phyloP scores from a whole-genome alignment of 2,329 filamentous ascomycete genomes.

The Cordyceps militaris region DNA sequence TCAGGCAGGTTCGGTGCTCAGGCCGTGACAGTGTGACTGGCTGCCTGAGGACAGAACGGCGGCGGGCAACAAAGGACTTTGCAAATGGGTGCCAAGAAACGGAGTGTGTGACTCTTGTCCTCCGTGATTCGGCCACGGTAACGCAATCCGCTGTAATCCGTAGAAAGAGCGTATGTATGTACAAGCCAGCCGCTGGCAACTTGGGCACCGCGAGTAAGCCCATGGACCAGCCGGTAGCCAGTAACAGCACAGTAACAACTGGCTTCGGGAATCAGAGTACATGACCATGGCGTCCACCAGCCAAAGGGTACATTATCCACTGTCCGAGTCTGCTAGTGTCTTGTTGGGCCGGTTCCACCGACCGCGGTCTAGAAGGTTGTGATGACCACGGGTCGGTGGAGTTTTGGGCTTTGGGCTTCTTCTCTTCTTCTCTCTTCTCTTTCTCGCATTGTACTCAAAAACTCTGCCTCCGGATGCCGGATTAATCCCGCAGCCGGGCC shows the following conservation, averaged over 20 bases:
- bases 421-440: not conserved
- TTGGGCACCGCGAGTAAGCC: not conserved
- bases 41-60: not conserved
- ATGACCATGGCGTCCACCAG: not conserved
- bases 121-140: not conserved
- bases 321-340: constrained; percentile 1
- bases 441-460: not conserved
- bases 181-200: no score
- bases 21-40: no score
- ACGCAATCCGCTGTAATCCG: not conserved
- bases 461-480: not conserved
- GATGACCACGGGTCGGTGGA: not conserved
- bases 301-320: constrained; percentile 11
- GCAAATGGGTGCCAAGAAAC: not conserved
- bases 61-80: not conserved
- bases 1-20: constrained; percentile 1
- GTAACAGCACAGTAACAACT: constrained; percentile 4
- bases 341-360: constrained; percentile 7
- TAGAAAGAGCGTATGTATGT: no score
- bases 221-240: not conserved
- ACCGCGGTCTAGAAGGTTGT: constrained; percentile 9
- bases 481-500: not conserved
- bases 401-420: not conserved
- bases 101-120: not conserved
- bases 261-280: not conserved